Evolutionary conservation across 495 filamentous ascomycete genomes (phyloP), one percentile per base, ranked within the genome.

Genomic region (Elaphomyces granulatus): DNA sequence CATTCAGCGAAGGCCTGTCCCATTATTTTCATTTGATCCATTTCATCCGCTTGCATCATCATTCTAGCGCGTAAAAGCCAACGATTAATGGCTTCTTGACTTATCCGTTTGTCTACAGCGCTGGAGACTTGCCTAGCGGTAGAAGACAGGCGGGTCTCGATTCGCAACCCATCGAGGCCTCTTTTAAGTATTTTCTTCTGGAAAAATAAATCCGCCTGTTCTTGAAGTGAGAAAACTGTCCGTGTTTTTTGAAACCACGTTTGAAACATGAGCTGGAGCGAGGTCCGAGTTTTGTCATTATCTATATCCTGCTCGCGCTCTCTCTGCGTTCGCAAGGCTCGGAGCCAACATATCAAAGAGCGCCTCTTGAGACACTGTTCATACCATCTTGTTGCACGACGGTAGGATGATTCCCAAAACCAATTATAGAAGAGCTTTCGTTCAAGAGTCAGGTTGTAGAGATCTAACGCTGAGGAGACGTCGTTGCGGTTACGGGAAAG

Each of bases 1-100:
- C 80, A 85, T 9, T 63, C 49, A 1, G 72, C 74, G 67, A 70
- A 79, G 7, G 72, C 58, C 49, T 74, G 76, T 20, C 68, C 67
- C 33, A 79, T 44, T 26, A 77, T 51, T 31, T 75, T 64, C 42
- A 58, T 41, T 18, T 55, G 65, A 46, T 80, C 64, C 32, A 78
- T 57, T 26, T 63, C 57, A 10, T 58, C 48, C n/a, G 80, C 78
- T 50, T 71, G 65, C n/a, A 60, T 56, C 18, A 66, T 53, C 39
- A 67, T 62, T 20, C 60, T 60, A 3, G 63, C 52, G 14, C 71
- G 68, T 1, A 56, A 54, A 4, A 68, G 49, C 74, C 80, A 81
- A 32, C 58, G 55, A 4, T 44, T 45, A 18, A 79, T 68, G 20
- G 66, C 56, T 15, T 61, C 63, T 30, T 64, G 61, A 16, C 68